Base-by-base conservation (phyloP, 768 basidiomycete species). In the Kwoniella bestiolae region DNA sequence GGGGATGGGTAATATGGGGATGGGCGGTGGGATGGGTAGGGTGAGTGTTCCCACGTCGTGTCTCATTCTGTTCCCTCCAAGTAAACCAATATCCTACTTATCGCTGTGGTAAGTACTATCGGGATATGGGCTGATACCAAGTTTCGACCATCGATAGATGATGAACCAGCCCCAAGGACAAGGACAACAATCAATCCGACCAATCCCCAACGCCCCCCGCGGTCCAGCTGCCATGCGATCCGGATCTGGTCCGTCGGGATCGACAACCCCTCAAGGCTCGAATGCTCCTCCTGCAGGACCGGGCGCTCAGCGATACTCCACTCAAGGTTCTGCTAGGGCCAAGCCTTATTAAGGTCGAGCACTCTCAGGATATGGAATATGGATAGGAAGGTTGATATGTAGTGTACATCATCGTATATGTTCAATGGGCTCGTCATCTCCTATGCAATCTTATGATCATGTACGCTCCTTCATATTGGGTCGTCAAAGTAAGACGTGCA, bases 211-310 rank as follows among this genome's bases (percentile, higher is more conserved):
- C 46, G 79, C 79, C 7, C 79, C 79, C 29, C 56, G 79, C 28
- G 79, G 79, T 52, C 79, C 79, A 18, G 79, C 79, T 14, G 79
- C 79, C 1, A 80, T 80, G 79, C 70, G 79, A 41, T 63, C 67
- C 4, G 38, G 65, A 7, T 38, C 63, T 7, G 53, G 62, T 23
- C 56, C 25, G 29, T 21, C 25, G 6, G 56, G 63, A 18, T n/a
- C 34, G 26, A 59, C 56, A 16, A 56, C 69, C 5, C 57, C 68
- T 14, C 53, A 49, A 5, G 55, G 55, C 31, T 23, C 34, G 16
- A 53, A 46, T 18, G 31, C 60, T n/a, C 61, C 64, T 6, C 41
- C 32, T 5, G 59, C 45, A 26, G 69, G 65, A 9, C 66, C 70
- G 14, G 67, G 66, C 16, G 68, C 76, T 38, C 78, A 79, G 47